phyloP scores from a whole-genome alignment of 2,329 filamentous ascomycete genomes.

The Acarospora socialis region DNA sequence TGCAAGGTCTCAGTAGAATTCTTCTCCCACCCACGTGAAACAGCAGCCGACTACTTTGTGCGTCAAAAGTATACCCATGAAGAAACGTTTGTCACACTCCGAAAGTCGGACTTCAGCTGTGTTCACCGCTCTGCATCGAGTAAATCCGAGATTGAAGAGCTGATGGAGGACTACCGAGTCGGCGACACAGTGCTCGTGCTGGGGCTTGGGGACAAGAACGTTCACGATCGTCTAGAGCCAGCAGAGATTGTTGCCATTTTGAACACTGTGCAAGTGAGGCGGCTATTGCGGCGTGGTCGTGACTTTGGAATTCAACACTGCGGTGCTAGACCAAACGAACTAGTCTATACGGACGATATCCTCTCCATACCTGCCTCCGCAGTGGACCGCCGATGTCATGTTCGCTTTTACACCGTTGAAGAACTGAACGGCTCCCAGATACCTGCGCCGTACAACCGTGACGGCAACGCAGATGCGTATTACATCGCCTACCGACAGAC shows the following conservation, averaged over 20 bases:
- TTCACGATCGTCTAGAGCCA: slow-evolving; percentile 38
- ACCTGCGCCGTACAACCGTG: slow-evolving; percentile 48
- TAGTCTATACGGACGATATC: slow-evolving; percentile 31
- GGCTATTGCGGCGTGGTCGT: slow-evolving; percentile 35
- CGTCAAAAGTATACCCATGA: slow-evolving; percentile 52
- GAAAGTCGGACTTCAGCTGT: slow-evolving; percentile 43
- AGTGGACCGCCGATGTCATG: slow-evolving; percentile 43
- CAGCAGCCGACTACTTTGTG: slow-evolving; percentile 45
- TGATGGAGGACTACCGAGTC: slow-evolving; percentile 22
- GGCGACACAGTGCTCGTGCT: slow-evolving; percentile 48
- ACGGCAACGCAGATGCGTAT: slow-evolving; percentile 53
- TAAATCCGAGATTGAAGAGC: slow-evolving; percentile 19
- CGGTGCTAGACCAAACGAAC: slow-evolving; percentile 38
- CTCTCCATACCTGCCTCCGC: slow-evolving; percentile 23
- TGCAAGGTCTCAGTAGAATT: slow-evolving; percentile 45
- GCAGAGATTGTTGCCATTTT: slow-evolving; percentile 40
- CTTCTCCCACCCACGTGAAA: slow-evolving; percentile 34
- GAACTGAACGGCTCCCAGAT: slow-evolving; percentile 27
- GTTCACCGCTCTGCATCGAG: too few relatives aligned
- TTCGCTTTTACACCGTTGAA: slow-evolving; percentile 38
- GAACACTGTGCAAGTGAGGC: slow-evolving; percentile 32
- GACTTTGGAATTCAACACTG: slow-evolving; percentile 27
- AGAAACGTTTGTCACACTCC: slow-evolving; percentile 48
- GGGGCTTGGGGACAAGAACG: slow-evolving; percentile 18
- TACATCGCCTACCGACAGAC: slow-evolving; percentile 38